These are phyloP conservation scores for Entonaema liquescens DNA, from an alignment of 495 filamentous ascomycete species.

Conservation along the genomic window DNA sequence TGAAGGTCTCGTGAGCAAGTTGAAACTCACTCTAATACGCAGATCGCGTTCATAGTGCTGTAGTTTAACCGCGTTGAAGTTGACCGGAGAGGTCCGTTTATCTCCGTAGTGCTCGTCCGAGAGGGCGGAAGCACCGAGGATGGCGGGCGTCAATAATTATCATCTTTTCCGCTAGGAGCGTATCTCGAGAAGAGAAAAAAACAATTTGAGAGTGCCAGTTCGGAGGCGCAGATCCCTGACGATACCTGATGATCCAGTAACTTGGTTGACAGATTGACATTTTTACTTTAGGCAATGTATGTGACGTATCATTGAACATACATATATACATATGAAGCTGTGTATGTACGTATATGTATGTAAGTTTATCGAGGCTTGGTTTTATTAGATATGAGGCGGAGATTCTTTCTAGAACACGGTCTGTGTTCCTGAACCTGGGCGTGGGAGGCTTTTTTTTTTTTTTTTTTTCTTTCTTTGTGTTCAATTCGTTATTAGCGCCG, in stretches of 20 bases:
- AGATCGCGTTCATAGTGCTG: background rate
- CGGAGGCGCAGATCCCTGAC: conserved; percentile 32
- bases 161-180: conserved; percentile 3
- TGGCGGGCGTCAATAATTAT: conserved; percentile 16
- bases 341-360: background rate
- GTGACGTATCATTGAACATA: conserved; percentile 24
- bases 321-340: background rate
- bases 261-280: conserved; percentile 23
- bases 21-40: background rate
- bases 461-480: no score
- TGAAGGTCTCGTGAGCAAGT: background rate
- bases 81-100: no score
- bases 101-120: conserved; percentile 20
- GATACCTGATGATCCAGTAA: conserved; percentile 15
- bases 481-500: background rate
- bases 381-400: conserved; percentile 16
- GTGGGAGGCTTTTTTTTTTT: conserved; percentile 20
- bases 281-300: conserved; percentile 5
- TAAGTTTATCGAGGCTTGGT: background rate
- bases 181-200: background rate
- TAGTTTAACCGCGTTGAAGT: background rate
- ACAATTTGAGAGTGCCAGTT: background rate
- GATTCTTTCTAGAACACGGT: conserved; percentile 36
- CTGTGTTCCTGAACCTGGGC: conserved; percentile 2
- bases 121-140: conserved; percentile 16